Evolutionary conservation across 1,284 basidiomycete species (phyloP).

Genomic region (Ceraceosorus guamensis): DNA sequence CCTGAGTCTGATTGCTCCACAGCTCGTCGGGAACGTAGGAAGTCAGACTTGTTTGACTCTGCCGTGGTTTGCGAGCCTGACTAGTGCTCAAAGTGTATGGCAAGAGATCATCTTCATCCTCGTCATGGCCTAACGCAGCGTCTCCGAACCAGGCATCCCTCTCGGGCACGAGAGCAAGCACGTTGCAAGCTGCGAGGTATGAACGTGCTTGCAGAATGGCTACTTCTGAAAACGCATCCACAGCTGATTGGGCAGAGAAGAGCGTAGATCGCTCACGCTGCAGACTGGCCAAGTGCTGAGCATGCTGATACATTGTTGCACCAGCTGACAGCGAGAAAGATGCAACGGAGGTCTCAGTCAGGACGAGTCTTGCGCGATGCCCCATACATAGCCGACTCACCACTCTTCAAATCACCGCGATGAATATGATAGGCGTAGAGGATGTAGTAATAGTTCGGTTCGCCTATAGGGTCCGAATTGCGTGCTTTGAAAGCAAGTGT

Average conservation of each 20-base stretch:
- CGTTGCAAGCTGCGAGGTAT: constrained; percentile 80
- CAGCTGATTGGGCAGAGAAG: not conserved
- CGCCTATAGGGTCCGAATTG: constrained; percentile 78
- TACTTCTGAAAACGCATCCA: constrained; percentile 50
- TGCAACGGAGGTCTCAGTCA: no score
- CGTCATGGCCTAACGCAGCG: constrained; percentile 10
- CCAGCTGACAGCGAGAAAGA: constrained; percentile 11
- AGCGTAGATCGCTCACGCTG: constrained; percentile 3
- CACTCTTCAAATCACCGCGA: constrained; percentile 46
- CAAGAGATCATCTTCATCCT: constrained; percentile 2
- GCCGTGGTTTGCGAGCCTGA: constrained; percentile 35
- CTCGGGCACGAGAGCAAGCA: constrained; percentile 71
- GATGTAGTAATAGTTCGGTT: constrained; percentile 81
- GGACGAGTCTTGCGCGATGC: not conserved
- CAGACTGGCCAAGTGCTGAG: constrained; percentile 63
- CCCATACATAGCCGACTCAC: constrained; percentile 3
- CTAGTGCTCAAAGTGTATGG: not conserved
- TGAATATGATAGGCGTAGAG: constrained; percentile 72
- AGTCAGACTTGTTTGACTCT: constrained; percentile 50
- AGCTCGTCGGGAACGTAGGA: constrained; percentile 67
- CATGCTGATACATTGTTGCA: constrained; percentile 83
- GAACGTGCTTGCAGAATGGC: constrained; percentile 67
- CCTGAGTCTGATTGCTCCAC: constrained; percentile 52
- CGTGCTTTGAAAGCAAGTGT: constrained; percentile 87
- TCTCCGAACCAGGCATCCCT: constrained; percentile 74